These are phyloP conservation scores for Trametes pubescens DNA, from an alignment of 1,284 basidiomycete species.

Conservation along the genomic window DNA sequence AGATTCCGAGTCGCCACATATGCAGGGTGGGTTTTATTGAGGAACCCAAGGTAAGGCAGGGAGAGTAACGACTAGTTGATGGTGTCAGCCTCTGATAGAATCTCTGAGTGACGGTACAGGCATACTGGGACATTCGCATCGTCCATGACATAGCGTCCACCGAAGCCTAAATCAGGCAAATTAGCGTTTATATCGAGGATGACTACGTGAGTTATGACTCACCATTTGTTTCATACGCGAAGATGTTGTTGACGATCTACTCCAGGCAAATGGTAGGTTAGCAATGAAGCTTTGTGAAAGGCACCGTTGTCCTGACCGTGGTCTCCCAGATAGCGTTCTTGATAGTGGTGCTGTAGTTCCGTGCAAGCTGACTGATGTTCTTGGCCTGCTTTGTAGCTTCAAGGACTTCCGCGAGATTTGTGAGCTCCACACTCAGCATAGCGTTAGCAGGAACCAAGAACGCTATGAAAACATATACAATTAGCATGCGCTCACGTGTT, in stretches of 20 bases:
- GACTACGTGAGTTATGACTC: slow-evolving; percentile 4
- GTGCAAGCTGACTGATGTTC: slow-evolving; percentile 63
- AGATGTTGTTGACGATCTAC: slow-evolving; percentile 64
- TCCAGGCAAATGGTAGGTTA: slow-evolving; percentile 34
- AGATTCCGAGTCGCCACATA: slow-evolving; percentile 70
- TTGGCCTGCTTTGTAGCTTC: slow-evolving; percentile 56
- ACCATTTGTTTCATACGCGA: slow-evolving; percentile 84
- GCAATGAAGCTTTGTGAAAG: not conserved
- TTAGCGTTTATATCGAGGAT: not conserved
- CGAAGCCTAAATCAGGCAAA: slow-evolving; percentile 54
- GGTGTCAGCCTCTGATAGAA: not conserved
- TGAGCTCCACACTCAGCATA: slow-evolving; percentile 79
- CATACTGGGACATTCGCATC: slow-evolving; percentile 83
- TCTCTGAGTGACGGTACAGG: slow-evolving; percentile 4
- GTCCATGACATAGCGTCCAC: slow-evolving; percentile 79
- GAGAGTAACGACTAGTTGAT: slow-evolving; percentile 68
- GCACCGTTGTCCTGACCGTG: slow-evolving; percentile 52
- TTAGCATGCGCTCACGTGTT: not conserved
- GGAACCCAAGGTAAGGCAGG: slow-evolving; percentile 80
- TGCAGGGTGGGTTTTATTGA: slow-evolving; percentile 62
- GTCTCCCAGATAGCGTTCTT: slow-evolving; percentile 68
- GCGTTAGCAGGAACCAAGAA: slow-evolving; percentile 82
- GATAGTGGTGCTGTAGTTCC: slow-evolving; percentile 66
- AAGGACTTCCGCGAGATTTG: slow-evolving; percentile 65
- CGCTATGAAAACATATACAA: slow-evolving; percentile 47